Base-by-base conservation (phyloP, 306 rosid species). In the Cyclanthera cordifolia region DNA sequence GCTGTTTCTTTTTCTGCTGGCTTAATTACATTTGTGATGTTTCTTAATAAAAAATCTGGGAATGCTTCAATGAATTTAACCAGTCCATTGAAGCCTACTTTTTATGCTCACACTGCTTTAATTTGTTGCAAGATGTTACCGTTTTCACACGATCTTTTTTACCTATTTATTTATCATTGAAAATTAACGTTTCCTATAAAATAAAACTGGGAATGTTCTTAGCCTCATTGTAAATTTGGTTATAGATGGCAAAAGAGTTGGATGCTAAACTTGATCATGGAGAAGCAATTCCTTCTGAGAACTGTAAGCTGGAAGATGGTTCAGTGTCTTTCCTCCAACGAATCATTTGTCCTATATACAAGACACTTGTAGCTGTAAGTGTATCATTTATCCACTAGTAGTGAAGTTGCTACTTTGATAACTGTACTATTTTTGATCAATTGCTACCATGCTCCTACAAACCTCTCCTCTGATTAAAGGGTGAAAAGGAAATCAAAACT, bases 181-280 rank as follows among this genome's bases (percentile, higher is more conserved):
- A n/a, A n/a, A n/a, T n/a, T n/a, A n/a, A n/a, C n/a, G n/a, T n/a
- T n/a, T n/a, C n/a, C n/a, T n/a, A n/a, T n/a, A n/a, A n/a, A n/a
- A n/a, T n/a, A n/a, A n/a, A 37, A 17, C 69, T 37, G 4, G 17
- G 69, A 63, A 63, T 63, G 16, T 37, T 60, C 67, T 58, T 45
- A 21, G 34, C 17, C 51, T 21, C 53, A 13, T 59, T 32, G 55
- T 70, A n/a, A 54, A 37, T 65, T 65, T 70, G 75, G 74, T 72
- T 74, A 43, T 75, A 93, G 98, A 93, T 93, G 98, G 98, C 96
- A 11, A 89, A 85, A 80, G 95, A 89, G 60, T 78, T 93, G 81
- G 98, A 93, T 58, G 96, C 89, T 41, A 80, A 78, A 67, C 81
- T 93, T 85, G 98, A 93, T 79, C 96, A 78, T 68, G 88, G 87